Conservation (phyloP, 1,284 basidiomycete species). For the Cerrena zonata region DNA sequence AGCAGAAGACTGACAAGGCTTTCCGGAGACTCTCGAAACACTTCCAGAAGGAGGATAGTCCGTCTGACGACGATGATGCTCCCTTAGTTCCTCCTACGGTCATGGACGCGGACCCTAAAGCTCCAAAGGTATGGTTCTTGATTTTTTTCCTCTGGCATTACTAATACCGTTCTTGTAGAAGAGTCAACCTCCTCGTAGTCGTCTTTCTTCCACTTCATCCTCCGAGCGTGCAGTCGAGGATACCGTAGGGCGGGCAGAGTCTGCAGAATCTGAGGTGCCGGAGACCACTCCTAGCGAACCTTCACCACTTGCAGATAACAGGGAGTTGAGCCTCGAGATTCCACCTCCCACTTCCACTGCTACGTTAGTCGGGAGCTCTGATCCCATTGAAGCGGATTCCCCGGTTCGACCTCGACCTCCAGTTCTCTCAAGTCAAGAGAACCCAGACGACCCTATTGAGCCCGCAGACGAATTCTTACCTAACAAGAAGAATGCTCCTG, state of each 20-base stretch:
- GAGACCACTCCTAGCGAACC: not conserved
- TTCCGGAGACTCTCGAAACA: slow-evolving; percentile 22
- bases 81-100: slow-evolving; percentile 13
- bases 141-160: no score
- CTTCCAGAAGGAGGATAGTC: slow-evolving; percentile 15
- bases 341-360: not conserved
- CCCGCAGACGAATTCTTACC: slow-evolving; percentile 10
- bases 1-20: slow-evolving; percentile 19
- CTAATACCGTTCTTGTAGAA: not conserved
- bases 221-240: not conserved
- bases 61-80: slow-evolving; percentile 24
- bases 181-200: not conserved
- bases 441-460: slow-evolving; percentile 15
- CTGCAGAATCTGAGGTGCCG: not conserved
- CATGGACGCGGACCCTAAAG: slow-evolving; percentile 18
- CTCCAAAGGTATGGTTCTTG: not conserved
- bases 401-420: not conserved
- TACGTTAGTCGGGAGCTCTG: not conserved
- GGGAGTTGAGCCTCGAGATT: not conserved
- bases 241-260: not conserved
- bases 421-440: not conserved
- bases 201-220: not conserved
- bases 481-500: not conserved
- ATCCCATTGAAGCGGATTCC: not conserved
- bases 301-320: not conserved